Percentiles rank a stretch among this genome's conserved stretches.
Evolutionary conservation across 2,329 filamentous ascomycete genomes (phyloP).

Genomic region (Nannizziopsis barbatae): DNA sequence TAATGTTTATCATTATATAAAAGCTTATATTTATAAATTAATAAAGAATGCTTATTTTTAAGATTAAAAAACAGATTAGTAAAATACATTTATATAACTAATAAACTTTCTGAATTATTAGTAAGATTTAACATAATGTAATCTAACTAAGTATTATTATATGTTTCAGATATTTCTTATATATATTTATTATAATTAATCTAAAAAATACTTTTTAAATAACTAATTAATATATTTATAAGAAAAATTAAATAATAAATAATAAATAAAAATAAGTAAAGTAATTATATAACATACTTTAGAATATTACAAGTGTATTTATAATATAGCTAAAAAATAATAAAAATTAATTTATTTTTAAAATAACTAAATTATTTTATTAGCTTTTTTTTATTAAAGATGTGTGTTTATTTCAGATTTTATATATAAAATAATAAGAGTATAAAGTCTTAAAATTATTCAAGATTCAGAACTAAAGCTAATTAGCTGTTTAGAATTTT

Average conservation of each 20-base stretch:
- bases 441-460: conserved; percentile 42
- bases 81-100: conserved; percentile 63
- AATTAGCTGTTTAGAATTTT: background rate
- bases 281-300: conserved; percentile 73
- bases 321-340: conserved; percentile 26
- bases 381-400: conserved; percentile 13
- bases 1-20: conserved; percentile 61
- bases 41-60: conserved; percentile 75
- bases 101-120: conserved; percentile 62
- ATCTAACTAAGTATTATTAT: conserved; percentile 54
- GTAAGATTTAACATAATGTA: conserved; percentile 56
- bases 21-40: conserved; percentile 69
- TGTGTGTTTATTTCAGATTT: conserved; percentile 39
- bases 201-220: conserved; percentile 45
- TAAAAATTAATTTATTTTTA: background rate
- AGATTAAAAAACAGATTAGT: conserved; percentile 55
- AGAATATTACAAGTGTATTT: conserved; percentile 41
- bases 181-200: conserved; percentile 37
- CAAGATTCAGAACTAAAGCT: conserved; percentile 39
- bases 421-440: conserved; percentile 50
- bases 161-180: conserved; percentile 23
- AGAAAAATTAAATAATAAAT: conserved; percentile 56
- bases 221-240: conserved; percentile 61
- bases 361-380: background rate
- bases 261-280: conserved; percentile 78